Conservation (phyloP, 441 rosid genomes). For the Flueggea neowawraea region DNA sequence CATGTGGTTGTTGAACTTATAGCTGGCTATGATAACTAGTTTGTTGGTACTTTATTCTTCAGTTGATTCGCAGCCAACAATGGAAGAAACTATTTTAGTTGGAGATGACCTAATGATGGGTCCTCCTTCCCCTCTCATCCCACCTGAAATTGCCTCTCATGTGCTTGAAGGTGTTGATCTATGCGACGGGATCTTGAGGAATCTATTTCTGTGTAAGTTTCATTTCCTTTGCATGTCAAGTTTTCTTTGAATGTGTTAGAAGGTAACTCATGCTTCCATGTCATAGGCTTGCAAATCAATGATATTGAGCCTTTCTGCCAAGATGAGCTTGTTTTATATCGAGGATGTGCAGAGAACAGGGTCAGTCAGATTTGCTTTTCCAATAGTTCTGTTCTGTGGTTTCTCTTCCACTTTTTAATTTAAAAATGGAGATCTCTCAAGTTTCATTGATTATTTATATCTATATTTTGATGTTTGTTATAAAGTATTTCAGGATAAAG, state of each 20-base stretch:
- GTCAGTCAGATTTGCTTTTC: constrained; percentile 30
- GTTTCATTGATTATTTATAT: constrained; percentile 1
- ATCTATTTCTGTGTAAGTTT: constrained; percentile 82
- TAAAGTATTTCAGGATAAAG: constrained; percentile 63
- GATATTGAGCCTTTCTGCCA: constrained; percentile 95
- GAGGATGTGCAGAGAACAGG: constrained; percentile 79
- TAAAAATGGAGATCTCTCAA: constrained; percentile 7
- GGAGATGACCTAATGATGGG: constrained; percentile 98
- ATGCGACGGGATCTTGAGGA: constrained; percentile 81
- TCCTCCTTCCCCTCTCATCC: constrained; percentile 86
- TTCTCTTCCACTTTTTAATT: constrained; percentile 8
- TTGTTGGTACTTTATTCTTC: constrained; percentile 19
- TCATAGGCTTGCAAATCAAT: constrained; percentile 79
- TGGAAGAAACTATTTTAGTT: constrained; percentile 96
- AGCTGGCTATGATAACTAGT: neutral
- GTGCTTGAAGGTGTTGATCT: constrained; percentile 85
- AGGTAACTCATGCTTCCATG: constrained; percentile 6
- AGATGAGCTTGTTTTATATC: constrained; percentile 82
- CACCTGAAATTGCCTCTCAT: constrained; percentile 91
- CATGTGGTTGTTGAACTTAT: neutral
- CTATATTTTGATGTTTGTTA: constrained; percentile 14
- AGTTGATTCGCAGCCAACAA: constrained; percentile 91
- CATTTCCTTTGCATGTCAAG: neutral
- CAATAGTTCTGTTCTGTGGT: neutral
- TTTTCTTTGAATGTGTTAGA: neutral